Base-by-base conservation (phyloP, 129 eudicot genomes). In the Calendula officinalis region DNA sequence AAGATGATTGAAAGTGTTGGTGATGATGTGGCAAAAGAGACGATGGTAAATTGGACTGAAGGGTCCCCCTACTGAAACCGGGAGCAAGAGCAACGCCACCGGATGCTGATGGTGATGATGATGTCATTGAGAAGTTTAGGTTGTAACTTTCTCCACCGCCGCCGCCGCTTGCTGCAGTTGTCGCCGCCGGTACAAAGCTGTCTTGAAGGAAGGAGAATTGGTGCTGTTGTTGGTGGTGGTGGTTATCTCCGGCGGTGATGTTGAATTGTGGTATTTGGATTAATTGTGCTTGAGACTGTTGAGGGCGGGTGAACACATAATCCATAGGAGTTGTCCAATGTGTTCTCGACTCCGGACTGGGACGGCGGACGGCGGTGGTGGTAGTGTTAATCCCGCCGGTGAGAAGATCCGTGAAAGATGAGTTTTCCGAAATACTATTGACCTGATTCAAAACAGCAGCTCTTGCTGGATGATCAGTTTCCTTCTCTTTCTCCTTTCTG, bases 61-160 rank as follows among this genome's bases (percentile, higher is more conserved):
- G 98, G 98, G 98, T 91, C 96, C 98, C 98, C 98, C 98, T 82
- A 74, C 81, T 86, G 86, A 52, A 80, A 73, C 90, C 94, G 37
- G 78, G 62, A 80, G 85, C 88, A 60, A 83, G 76, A 77, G 66
- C 50, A 12, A 82, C 82, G 14, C 88, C 73, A 51, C 81, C 75
- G 5, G 81, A 78, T 7, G 76, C 33, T 3, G 52, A 1, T 0
- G 60, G n/a, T 1, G 67, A 1, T 0, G 70, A 22, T 15, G 73
- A 36, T 49, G 72, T 56, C 47, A 82, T 84, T 1, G 82, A 73
- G 71, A 91, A 91, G 82, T 83, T 82, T 48, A 87, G 77, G 30
- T 82, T 86, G 72, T 86, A 86, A 47, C 70, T 56, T 13, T 85
- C 85, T 34, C 81, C 75, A 0, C 67, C 77, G 33, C 78, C 56